Evolutionary conservation across 805 yeast species (phyloP).

Genomic region (Saturnispora hagleri): DNA sequence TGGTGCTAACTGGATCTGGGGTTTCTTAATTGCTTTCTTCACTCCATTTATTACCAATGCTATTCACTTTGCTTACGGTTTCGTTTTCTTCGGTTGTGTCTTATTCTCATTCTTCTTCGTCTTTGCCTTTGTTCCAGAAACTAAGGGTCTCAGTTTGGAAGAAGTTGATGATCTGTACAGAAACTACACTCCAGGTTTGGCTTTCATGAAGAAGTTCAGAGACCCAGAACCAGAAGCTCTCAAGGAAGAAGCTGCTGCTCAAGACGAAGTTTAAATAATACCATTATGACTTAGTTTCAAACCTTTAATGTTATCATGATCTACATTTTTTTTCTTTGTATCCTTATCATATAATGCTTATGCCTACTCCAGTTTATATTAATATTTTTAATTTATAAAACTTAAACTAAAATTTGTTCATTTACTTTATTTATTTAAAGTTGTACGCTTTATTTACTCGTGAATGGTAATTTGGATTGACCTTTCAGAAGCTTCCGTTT

Average conservation of each 20-base stretch:
- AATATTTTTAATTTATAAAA: background rate
- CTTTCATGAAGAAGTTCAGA: conserved; percentile 21
- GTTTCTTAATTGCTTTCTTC: conserved; percentile 47
- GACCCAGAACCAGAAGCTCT: conserved; percentile 4
- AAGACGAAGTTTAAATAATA: conserved; percentile 2
- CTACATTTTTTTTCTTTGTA: background rate
- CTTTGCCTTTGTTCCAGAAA: conserved; percentile 44
- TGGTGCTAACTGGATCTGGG: conserved; percentile 58
- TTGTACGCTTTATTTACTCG: background rate
- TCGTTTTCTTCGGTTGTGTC: conserved; percentile 47
- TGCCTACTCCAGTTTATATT: background rate
- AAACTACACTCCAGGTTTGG: conserved; percentile 28
- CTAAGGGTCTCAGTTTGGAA: conserved; percentile 48
- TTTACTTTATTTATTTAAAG: background rate
- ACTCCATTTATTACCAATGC: conserved; percentile 47
- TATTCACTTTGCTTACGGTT: conserved; percentile 49
- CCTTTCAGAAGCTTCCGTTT: background rate
- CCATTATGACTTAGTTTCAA: background rate
- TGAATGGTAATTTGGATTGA: conserved; percentile 7
- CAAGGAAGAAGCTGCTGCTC: background rate
- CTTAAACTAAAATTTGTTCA: background rate
- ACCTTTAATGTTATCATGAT: background rate
- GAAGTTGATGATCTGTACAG: conserved; percentile 46
- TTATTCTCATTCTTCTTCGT: conserved; percentile 46
- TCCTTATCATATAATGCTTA: background rate